Conservation (phyloP, 306 rosid species). For the Dalbergia cultrata region DNA sequence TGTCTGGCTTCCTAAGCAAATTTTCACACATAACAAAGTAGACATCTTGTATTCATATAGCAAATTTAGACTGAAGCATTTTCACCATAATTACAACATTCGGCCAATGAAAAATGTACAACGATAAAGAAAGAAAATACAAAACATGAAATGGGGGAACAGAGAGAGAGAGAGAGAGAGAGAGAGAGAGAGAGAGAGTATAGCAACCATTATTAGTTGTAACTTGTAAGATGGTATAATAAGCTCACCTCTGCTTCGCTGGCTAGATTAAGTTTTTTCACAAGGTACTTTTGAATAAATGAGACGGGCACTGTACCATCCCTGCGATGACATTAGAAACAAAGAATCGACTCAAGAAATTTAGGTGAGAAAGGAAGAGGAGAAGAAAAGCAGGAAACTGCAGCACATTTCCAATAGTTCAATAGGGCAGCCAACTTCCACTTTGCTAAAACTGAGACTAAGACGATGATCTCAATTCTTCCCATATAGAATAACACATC, state of each 20-base stretch:
- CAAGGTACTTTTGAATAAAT: conserved; percentile 36
- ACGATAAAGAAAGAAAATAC: background rate
- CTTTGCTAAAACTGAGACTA: background rate
- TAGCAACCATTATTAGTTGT: background rate
- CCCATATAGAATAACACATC: too few species aligned
- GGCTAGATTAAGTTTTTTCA: conserved; percentile 84
- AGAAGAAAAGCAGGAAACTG: background rate
- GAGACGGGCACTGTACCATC: conserved; percentile 92
- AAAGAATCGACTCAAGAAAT: conserved; percentile 14
- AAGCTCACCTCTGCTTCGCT: conserved; percentile 84
- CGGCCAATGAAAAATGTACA: background rate
- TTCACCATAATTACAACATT: conserved; percentile 11
- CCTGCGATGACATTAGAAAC: conserved; percentile 57
- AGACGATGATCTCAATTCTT: background rate
- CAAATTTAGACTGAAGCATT: background rate
- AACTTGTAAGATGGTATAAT: conserved; percentile 39
- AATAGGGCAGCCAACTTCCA: too few species aligned
- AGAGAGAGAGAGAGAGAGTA: background rate
- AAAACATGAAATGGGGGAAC: background rate
- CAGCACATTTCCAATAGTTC: too few species aligned
- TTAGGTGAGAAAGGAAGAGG: background rate
- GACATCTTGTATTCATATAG: background rate
- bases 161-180: background rate
- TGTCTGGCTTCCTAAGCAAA: conserved; percentile 19
- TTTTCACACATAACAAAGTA: conserved; percentile 3